phyloP scores from a whole-genome alignment of 116 monocot genomes.

The Phalaenopsis hybrid region DNA sequence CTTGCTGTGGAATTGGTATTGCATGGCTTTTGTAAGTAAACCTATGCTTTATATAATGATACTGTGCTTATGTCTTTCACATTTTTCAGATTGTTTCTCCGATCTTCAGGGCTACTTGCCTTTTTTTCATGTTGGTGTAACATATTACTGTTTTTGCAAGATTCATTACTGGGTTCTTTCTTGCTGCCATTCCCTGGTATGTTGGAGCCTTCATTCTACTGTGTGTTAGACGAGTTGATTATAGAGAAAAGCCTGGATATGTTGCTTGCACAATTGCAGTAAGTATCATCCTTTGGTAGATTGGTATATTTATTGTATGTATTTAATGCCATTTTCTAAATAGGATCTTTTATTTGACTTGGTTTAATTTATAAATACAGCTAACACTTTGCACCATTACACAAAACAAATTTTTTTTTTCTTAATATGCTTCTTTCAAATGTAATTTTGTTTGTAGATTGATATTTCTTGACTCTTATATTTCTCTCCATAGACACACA shows the following conservation, averaged over 20 bases:
- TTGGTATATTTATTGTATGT: background rate
- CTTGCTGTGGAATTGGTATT: constrained; percentile 24
- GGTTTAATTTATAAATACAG: background rate
- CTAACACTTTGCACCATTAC: background rate
- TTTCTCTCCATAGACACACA: background rate
- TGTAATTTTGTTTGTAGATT: background rate
- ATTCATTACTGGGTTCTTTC: constrained; percentile 45
- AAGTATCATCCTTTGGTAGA: constrained; percentile 11
- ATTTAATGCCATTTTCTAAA: background rate
- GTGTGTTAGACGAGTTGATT: constrained; percentile 35
- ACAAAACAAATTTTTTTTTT: background rate
- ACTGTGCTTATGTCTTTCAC: background rate
- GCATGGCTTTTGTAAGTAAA: constrained; percentile 27
- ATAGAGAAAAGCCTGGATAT: constrained; percentile 45
- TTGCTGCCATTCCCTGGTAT: constrained; percentile 56
- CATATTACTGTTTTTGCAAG: constrained; percentile 13
- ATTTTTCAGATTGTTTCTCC: background rate
- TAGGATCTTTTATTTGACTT: background rate
- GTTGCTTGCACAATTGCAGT: constrained; percentile 44
- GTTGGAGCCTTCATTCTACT: constrained; percentile 43
- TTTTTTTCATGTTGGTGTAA: background rate
- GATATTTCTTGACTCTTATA: background rate
- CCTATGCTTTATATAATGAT: background rate
- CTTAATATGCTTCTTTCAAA: background rate
- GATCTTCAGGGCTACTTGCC: background rate